Conservation (phyloP, 192 early-diverging fungal species). For the Coemansia umbellata region DNA sequence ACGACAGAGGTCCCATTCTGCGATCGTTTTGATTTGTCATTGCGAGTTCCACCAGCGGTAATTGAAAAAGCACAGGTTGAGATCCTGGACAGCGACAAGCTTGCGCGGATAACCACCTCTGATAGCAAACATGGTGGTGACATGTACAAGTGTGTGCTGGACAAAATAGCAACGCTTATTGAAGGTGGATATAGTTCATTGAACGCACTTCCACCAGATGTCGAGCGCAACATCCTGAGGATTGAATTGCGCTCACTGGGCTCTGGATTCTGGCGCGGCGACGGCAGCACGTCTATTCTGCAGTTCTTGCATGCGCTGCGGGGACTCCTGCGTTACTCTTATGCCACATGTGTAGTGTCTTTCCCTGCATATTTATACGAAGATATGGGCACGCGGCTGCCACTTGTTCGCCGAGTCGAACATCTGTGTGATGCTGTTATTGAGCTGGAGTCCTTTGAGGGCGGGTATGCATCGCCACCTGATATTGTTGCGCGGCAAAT, state of each 20-base stretch:
- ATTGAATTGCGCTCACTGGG: constrained; percentile 79
- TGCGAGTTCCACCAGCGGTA: constrained; percentile 57
- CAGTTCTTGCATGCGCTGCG: constrained; percentile 73
- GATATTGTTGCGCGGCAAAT: constrained; percentile 54
- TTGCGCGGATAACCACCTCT: constrained; percentile 8
- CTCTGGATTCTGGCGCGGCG: constrained; percentile 73
- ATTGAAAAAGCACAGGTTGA: constrained; percentile 56
- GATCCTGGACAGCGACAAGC: constrained; percentile 42
- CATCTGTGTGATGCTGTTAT: constrained; percentile 83
- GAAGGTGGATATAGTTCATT: constrained; percentile 65
- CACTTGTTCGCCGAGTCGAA: constrained; percentile 64
- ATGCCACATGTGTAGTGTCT: constrained; percentile 72
- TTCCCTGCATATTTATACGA: constrained; percentile 78
- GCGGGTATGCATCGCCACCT: constrained; percentile 43
- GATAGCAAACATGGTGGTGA: constrained; percentile 11
- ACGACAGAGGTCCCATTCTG: constrained; percentile 60
- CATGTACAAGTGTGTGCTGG: constrained; percentile 38
- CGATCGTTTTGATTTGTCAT: constrained; percentile 82
- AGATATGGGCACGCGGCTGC: constrained; percentile 29
- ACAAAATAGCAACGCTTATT: constrained; percentile 56
- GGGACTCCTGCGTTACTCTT: constrained; percentile 71
- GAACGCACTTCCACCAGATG: constrained; percentile 17
- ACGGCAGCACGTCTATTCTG: constrained; percentile 52
- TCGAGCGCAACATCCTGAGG: constrained; percentile 65
- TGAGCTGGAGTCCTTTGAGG: constrained; percentile 91